Evolutionary conservation across 2,329 filamentous ascomycete genomes (phyloP), one percentile per base, ranked within the genome.

Genomic region (Fusarium tanahbumbuense): DNA sequence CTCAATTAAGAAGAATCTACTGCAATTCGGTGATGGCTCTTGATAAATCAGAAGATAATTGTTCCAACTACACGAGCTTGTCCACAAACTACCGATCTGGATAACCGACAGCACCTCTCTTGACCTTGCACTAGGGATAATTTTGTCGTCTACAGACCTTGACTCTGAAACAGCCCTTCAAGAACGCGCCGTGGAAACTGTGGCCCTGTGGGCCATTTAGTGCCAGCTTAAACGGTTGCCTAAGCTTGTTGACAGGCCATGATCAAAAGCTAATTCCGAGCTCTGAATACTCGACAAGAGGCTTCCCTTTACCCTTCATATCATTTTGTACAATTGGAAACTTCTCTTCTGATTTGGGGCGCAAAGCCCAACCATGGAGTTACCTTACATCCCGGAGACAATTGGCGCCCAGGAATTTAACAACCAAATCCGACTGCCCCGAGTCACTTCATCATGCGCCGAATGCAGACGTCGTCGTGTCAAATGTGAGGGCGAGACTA

Each of bases 381-480:
- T 46, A 3, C 18, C 44, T 25, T 27, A 27, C n/a, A 25, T n/a
- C 18, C 3, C 44, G 18, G 23, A 46, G 23, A 23, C 20, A 34
- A 23, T 34, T 18, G 44, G 23, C 5, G 8, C 12, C 23, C 44
- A n/a, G 5, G 44, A 46, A 2, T 18, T 8, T 18, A 46, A 46
- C 5, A 25, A 27, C 16, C 25, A 46, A 46, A 18, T 20, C 15
- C 28, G 20, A 18, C 47, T 18, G 16, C 28, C 47, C 18, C 41
- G 44, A 12, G 22, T 28, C 18, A 56, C 54, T 20, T 56, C 42
- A 23, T 64, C 63, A 2, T 66, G 63, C n/a, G 59, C 63, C 18
- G 63, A 66, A 37, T 66, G 63, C 15, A 49, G 63, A 15, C 37
- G 63, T 16, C 54, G 63, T 8, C 63, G 63, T 15, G 34, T 66